These are phyloP conservation scores for Neurospora hispaniola DNA, from an alignment of 495 filamentous ascomycete species.

Conservation along the genomic window DNA sequence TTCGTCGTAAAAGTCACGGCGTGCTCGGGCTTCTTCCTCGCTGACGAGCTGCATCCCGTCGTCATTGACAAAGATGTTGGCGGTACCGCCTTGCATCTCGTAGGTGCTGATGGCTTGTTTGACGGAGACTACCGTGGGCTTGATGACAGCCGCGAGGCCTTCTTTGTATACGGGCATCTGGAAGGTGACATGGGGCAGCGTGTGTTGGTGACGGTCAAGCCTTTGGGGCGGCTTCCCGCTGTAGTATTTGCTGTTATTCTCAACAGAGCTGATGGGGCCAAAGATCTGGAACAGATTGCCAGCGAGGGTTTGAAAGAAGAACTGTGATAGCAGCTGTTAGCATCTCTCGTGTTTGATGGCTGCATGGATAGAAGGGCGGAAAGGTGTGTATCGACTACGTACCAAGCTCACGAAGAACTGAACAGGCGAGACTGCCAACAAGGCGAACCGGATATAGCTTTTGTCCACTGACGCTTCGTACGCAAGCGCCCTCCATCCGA, in stretches of 20 bases:
- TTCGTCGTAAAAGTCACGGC: constrained; percentile 55
- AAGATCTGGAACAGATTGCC: constrained; percentile 47
- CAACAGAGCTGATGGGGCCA: constrained; percentile 48
- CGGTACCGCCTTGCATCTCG: constrained; percentile 57
- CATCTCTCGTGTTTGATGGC: neutral
- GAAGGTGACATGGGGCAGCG: constrained; percentile 59
- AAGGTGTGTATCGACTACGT: constrained; percentile 11
- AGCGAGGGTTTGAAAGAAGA: constrained; percentile 52
- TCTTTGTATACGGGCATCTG: constrained; percentile 73
- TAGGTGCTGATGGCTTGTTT: constrained; percentile 58
- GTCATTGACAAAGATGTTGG: constrained; percentile 63
- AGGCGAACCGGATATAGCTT: constrained; percentile 35
- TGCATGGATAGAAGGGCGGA: neutral
- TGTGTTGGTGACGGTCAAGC: constrained; percentile 28
- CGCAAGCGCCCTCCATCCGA: constrained; percentile 44
- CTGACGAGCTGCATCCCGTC: constrained; percentile 54
- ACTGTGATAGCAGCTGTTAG: constrained; percentile 23
- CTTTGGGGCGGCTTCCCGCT: constrained; percentile 44
- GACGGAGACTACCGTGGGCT: constrained; percentile 50
- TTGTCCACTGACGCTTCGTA: constrained; percentile 42
- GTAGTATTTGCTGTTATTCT: constrained; percentile 49
- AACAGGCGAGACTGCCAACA: constrained; percentile 34
- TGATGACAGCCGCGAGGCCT: constrained; percentile 50
- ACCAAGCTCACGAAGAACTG: constrained; percentile 50
- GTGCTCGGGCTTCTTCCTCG: constrained; percentile 42